Evolutionary conservation across 129 eudicot species (phyloP).

Genomic region (Tagetes patula): DNA sequence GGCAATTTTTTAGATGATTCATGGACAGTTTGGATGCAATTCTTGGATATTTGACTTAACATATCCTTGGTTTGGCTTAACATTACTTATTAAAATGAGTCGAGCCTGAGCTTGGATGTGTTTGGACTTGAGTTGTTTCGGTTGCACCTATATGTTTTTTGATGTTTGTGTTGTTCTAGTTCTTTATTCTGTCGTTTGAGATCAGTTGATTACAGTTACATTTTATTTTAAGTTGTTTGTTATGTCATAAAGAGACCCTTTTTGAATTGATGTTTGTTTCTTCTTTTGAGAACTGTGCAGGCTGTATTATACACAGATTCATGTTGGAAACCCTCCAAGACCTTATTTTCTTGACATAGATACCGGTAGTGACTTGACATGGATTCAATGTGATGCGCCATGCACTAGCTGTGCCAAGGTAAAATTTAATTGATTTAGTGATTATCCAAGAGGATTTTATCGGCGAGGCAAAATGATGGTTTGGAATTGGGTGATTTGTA

Average conservation of each 20-base stretch:
- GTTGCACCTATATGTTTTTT: no score
- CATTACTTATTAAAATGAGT: not conserved
- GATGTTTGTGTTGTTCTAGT: not conserved
- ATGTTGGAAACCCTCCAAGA: slow-evolving; percentile 75
- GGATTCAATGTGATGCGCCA: slow-evolving; percentile 95
- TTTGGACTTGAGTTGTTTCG: no score
- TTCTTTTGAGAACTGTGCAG: slow-evolving; percentile 36
- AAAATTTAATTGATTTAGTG: not conserved
- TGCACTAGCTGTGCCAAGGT: slow-evolving; percentile 85
- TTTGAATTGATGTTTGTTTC: not conserved
- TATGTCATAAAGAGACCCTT: slow-evolving; percentile 4
- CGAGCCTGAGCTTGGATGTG: no score
- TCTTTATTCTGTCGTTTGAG: not conserved
- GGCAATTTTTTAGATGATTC: not conserved
- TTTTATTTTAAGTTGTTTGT: slow-evolving; percentile 3
- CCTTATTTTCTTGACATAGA: slow-evolving; percentile 82
- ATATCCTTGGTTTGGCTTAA: not conserved
- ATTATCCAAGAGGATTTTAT: slow-evolving; percentile 13
- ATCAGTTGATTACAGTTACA: not conserved
- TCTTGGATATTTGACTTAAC: not conserved
- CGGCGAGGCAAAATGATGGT: not conserved
- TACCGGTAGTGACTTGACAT: slow-evolving; percentile 83
- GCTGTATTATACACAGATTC: slow-evolving; percentile 59
- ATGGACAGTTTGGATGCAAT: not conserved
- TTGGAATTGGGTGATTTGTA: not conserved